Evolutionary conservation across 2,329 filamentous ascomycete species (phyloP).

Genomic region (Pyrenochaeta sp.): DNA sequence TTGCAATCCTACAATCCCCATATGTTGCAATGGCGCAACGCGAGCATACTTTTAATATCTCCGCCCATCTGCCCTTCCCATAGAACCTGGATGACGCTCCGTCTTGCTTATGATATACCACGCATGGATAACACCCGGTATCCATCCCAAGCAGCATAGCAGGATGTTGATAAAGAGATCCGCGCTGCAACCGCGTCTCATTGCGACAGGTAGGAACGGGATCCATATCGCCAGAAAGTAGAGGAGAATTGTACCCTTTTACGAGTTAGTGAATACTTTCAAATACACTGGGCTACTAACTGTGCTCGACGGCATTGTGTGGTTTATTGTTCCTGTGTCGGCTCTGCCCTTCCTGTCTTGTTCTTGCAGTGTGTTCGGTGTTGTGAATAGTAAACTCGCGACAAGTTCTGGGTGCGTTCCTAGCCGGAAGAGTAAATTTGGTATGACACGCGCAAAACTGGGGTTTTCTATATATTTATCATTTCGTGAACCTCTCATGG

Average conservation of each 20-base stretch:
- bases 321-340: neutral
- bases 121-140: slow-evolving; percentile 39
- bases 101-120: slow-evolving; percentile 37
- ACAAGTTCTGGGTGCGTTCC: neutral
- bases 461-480: neutral
- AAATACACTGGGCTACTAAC: neutral
- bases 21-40: no score
- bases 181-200: slow-evolving; percentile 49
- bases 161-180: slow-evolving; percentile 54
- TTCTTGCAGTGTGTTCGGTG: neutral
- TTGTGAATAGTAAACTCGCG: neutral
- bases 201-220: slow-evolving; percentile 52
- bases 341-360: neutral
- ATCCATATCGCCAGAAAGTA: slow-evolving; percentile 46
- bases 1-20: neutral
- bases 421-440: neutral
- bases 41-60: no score
- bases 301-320: slow-evolving; percentile 20
- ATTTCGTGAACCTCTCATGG: neutral
- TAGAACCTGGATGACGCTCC: slow-evolving; percentile 8
- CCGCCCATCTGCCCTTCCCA: slow-evolving; percentile 12
- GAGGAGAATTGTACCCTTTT: slow-evolving; percentile 33
- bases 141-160: slow-evolving; percentile 48
- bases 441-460: neutral
- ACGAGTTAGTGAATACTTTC: neutral